These are phyloP conservation scores for Begonia fuchsioides DNA, from an alignment of 306 rosid species.

Conservation along the genomic window DNA sequence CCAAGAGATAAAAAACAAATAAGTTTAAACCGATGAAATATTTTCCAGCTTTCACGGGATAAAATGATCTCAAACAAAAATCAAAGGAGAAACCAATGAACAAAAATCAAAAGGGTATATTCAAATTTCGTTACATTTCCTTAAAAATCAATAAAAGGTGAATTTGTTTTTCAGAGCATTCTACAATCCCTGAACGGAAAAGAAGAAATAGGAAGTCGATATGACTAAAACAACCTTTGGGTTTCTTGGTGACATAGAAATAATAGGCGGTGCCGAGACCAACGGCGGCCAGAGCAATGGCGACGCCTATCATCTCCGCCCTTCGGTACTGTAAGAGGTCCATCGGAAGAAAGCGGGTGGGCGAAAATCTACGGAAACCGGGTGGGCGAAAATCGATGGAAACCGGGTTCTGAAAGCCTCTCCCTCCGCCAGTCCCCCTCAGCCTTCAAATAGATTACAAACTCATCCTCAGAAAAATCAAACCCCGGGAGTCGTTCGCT, in stretches of 20 bases:
- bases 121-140: not conserved
- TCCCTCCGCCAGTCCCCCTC: too few species aligned
- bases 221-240: conserved; percentile 21
- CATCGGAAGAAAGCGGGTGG: conserved; percentile 9
- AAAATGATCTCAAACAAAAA: too few species aligned
- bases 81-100: too few species aligned
- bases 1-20: not conserved
- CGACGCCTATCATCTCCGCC: conserved; percentile 30
- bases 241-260: conserved; percentile 41
- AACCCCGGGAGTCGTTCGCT: too few species aligned
- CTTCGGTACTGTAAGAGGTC: conserved; percentile 24
- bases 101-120: too few species aligned
- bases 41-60: too few species aligned
- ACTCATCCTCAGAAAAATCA: too few species aligned
- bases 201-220: not conserved
- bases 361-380: not conserved
- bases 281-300: conserved; percentile 36
- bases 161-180: not conserved
- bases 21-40: not conserved
- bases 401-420: not conserved
- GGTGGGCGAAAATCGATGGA: not conserved
- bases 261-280: conserved; percentile 44
- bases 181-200: not conserved
- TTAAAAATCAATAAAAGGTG: not conserved
- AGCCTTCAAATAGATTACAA: too few species aligned